phyloP scores from a whole-genome alignment of 2,329 filamentous ascomycete genomes.

The Cercospora sp. region DNA sequence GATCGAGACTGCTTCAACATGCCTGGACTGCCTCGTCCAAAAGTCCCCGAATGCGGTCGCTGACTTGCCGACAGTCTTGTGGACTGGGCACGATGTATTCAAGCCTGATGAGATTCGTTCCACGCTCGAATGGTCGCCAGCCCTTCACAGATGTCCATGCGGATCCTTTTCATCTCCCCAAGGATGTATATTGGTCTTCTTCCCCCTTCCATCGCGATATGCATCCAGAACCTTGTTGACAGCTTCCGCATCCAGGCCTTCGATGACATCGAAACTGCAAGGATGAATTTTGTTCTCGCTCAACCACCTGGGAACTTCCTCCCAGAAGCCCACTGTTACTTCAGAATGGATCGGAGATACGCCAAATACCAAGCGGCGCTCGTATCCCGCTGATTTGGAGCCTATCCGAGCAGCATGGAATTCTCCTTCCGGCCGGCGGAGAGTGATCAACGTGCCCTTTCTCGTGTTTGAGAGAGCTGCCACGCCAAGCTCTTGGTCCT shows the following conservation, averaged over 20 bases:
- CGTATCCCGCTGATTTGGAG: not conserved
- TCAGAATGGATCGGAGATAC: not conserved
- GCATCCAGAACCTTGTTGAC: not conserved
- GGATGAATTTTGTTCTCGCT: not conserved
- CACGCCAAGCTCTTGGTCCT: not conserved
- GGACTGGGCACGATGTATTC: too few species aligned
- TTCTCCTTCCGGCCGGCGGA: not conserved
- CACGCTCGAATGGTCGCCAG: not conserved
- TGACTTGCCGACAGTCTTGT: too few species aligned
- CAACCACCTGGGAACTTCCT: not conserved
- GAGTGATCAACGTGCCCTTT: not conserved
- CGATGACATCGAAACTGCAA: not conserved
- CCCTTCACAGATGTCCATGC: not conserved
- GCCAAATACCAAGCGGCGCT: not conserved
- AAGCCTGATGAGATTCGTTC: too few species aligned
- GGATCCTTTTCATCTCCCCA: not conserved
- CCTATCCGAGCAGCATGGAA: not conserved
- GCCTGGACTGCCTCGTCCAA: too few species aligned
- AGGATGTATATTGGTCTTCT: not conserved
- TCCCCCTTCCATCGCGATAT: not conserved
- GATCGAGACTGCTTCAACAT: too few species aligned
- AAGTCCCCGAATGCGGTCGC: too few species aligned
- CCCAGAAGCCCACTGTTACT: not conserved
- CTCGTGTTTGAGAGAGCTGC: not conserved
- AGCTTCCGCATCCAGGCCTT: not conserved